Evolutionary conservation across 2,329 filamentous ascomycete species (phyloP), one percentile per base, ranked within the genome.

Genomic region (Colletotrichum sidae): DNA sequence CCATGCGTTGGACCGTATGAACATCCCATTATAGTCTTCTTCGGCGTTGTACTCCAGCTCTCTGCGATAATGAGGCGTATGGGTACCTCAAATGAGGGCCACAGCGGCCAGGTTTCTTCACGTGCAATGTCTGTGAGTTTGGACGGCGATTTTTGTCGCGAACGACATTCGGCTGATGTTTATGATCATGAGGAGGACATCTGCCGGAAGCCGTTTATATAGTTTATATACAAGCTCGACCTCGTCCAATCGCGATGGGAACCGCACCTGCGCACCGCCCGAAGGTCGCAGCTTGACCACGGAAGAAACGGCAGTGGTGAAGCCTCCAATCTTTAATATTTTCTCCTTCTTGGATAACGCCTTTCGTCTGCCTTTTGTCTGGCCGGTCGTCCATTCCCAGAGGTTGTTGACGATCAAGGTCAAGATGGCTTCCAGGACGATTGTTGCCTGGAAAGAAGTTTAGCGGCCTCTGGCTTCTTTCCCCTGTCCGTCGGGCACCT

Each of bases 401-500:
- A 25, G 25, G 25, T 25, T 25, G 25, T 25, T 5, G 25, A 17
- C 17, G 17, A 17, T 17, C 17, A 17, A 17, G 17, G 17, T 17
- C 17, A 17, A 17, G 17, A 17, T 17, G 17, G 17, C 17, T 17
- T 17, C 17, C 17, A 17, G 58, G 47, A 34, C 33, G 37, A 42
- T 17, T 41, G 42, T 53, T 65, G 57, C 52, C 62, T 55, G 37
- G 33, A 57, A 57, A 47, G 6, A 52, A n/a, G 34, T 3, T 52
- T 62, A 65, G 62, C 62, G 52, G 58, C 37, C 41, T 56, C 58
- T 52, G 17, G 58, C 46, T 53, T 33, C 63, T 42, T 56, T 50
- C 49, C 58, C 57, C 62, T 65, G 52, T 53, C 17, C 47, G 37
- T 65, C 52, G 47, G 57, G 57, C 58, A 56, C 62, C 51, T 51